Percentiles rank a stretch among this genome's conserved stretches.
Evolutionary conservation across 2,329 filamentous ascomycete species (phyloP).

Genomic region (Cercospora berteroae): DNA sequence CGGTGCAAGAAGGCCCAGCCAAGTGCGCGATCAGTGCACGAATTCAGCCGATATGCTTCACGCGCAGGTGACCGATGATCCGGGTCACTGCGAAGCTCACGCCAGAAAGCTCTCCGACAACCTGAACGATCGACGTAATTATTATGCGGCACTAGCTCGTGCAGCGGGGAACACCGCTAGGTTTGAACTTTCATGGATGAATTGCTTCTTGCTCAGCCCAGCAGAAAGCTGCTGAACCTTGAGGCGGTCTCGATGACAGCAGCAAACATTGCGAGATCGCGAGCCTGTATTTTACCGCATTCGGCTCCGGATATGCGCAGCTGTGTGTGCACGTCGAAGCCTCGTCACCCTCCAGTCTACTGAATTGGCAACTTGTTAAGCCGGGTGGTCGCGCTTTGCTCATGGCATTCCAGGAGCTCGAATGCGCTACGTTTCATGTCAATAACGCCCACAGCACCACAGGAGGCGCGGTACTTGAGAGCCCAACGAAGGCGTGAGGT

Average conservation of each 20-base stretch:
- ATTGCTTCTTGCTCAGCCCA: background rate
- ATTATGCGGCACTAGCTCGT: background rate
- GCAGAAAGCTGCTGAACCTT: background rate
- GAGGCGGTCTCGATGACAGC: background rate
- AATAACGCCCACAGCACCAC: background rate
- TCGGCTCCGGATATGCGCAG: background rate
- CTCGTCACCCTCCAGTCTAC: background rate
- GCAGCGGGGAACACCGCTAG: conserved; percentile 1
- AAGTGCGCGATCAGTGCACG: background rate
- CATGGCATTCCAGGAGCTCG: background rate
- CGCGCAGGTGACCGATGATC: background rate
- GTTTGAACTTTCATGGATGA: background rate
- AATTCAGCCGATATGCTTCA: background rate
- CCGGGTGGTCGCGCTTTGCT: background rate
- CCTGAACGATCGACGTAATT: background rate
- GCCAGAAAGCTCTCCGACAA: background rate
- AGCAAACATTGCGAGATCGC: background rate
- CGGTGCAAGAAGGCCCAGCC: background rate
- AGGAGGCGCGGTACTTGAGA: background rate
- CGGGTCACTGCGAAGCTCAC: conserved; percentile 1
- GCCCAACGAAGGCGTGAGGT: background rate
- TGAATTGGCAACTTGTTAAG: background rate
- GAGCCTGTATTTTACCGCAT: background rate
- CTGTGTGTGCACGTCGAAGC: background rate
- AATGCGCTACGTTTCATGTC: background rate